These are phyloP conservation scores for Zasmidium citrigriseum DNA, from an alignment of 2,329 filamentous ascomycete species.

Conservation along the genomic window DNA sequence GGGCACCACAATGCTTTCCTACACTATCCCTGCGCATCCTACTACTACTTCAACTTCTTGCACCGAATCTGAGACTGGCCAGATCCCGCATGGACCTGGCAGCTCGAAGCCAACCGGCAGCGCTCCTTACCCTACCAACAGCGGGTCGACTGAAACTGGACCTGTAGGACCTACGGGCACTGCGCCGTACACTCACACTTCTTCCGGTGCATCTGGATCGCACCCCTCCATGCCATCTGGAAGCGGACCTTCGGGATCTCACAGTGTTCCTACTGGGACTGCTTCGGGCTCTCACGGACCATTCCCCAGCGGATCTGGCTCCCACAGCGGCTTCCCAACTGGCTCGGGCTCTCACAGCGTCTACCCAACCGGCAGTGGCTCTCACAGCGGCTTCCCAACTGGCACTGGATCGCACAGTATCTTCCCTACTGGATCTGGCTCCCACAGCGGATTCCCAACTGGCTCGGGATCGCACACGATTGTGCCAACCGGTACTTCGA, in stretches of 20 bases:
- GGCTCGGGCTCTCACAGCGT: neutral
- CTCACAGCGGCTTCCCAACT: neutral
- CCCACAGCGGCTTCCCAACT: neutral
- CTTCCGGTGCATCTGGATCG: neutral
- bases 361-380: no score
- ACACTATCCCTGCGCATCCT: slow-evolving; percentile 5
- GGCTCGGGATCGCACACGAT: no score
- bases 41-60: slow-evolving; percentile 1
- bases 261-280: slow-evolving; percentile 4
- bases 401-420: neutral
- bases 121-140: neutral
- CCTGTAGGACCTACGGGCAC: neutral
- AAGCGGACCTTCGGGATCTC: neutral
- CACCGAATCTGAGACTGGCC: neutral
- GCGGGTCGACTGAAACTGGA: neutral
- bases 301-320: neutral
- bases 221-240: neutral
- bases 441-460: neutral
- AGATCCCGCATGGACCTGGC: neutral
- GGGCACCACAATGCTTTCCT: slow-evolving; percentile 4
- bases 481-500: no score
- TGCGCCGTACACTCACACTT: no score
- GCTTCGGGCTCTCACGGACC: no score
- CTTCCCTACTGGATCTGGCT: neutral
- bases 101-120: neutral